Base-by-base conservation (phyloP, 345 rosid genomes). In the Eutrema japonicum region DNA sequence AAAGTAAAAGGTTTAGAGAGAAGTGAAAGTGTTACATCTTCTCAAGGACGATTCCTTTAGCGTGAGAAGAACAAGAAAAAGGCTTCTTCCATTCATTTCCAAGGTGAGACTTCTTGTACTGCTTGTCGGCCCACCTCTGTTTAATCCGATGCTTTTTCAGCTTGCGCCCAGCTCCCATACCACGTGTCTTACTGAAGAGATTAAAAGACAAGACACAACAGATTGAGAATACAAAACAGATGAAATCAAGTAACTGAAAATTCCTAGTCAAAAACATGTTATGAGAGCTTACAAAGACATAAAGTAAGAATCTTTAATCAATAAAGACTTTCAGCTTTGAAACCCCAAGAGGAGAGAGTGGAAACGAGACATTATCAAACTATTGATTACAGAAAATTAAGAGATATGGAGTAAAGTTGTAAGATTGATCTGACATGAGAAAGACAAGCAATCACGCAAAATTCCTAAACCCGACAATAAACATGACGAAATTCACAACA, bases 71-170 rank as follows among this genome's bases (percentile, higher is more conserved):
- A 0, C 92, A 81, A 61, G 86, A 82, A 64, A 87, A 87, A 35
- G 89, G 89, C 60, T 85, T 85, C 86, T 93, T 93, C 96, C 94
- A 91, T 64, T 93, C 96, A 30, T 93, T 93, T 0, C 98, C 98
- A 14, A 80, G 92, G 64, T 89, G 81, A 37, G 96, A 88, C 62
- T 91, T 93, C 82, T 91, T 93, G 85, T 89, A 91, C 32, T 88
- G 13, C 83, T 91, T 94, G 77, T 94, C 97, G 0, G 98, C 91
- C 98, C 98, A 94, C 85, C 91, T 89, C 70, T 94, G 94, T 35
- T 75, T 86, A 38, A 87, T 88, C 3, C 98, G 79, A 83, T 84
- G 97, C 68, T 73, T 78, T 78, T 83, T 85, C 79, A 93, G 84
- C 89, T 93, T 93, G 70, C 98, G 82, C 58, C 79, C 89, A 56